These are phyloP conservation scores for Royoungia palumana DNA, from an alignment of 768 basidiomycete species.

Conservation along the genomic window DNA sequence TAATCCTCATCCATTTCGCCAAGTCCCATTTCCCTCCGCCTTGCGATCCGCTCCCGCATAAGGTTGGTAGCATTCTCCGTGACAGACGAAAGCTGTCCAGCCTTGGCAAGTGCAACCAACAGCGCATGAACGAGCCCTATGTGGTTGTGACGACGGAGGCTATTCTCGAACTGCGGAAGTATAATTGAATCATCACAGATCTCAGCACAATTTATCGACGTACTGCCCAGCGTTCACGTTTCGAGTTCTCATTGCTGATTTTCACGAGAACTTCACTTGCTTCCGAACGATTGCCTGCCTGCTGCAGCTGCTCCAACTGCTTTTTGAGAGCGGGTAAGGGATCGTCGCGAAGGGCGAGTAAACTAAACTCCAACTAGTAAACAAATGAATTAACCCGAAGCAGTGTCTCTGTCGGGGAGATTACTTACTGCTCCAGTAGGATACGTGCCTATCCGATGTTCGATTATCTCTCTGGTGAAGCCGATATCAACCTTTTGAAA, in stretches of 20 bases:
- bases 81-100: conserved; percentile 55
- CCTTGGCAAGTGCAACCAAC: conserved; percentile 69
- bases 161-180: conserved; percentile 75
- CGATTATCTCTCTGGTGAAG: conserved; percentile 68
- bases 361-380: conserved; percentile 82
- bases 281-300: conserved; percentile 38
- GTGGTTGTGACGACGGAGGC: conserved; percentile 82
- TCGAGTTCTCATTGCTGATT: conserved; percentile 65
- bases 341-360: conserved; percentile 83
- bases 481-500: conserved; percentile 19
- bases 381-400: conserved; percentile 9
- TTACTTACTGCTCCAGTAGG: conserved; percentile 76
- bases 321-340: conserved; percentile 67
- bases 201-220: conserved; percentile 30
- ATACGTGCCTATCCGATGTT: conserved; percentile 86
- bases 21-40: conserved; percentile 39
- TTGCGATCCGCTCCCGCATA: conserved; percentile 43
- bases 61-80: conserved; percentile 42
- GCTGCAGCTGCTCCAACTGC: conserved; percentile 50
- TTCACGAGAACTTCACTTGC: conserved; percentile 53
- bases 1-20: conserved; percentile 43
- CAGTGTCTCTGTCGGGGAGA: conserved; percentile 11
- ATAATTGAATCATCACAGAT: conserved; percentile 2
- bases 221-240: conserved; percentile 81
- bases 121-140: conserved; percentile 77